Evolutionary conservation across 2,329 filamentous ascomycete species (phyloP).

Genomic region (Canariomyces notabilis): DNA sequence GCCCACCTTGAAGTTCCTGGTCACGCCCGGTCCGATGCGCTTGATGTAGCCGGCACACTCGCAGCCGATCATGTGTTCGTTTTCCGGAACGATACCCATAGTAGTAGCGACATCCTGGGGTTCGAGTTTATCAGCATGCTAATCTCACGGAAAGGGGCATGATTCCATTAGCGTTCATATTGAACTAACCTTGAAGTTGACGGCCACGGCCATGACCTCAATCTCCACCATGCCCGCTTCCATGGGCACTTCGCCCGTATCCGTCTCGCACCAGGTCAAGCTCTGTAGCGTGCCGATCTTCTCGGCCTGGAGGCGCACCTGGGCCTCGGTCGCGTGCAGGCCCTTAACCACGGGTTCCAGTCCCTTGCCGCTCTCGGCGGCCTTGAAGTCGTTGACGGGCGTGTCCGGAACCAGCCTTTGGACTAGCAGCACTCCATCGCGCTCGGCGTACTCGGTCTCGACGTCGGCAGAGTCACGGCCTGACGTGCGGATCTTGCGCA

Average conservation of each 20-base stretch:
- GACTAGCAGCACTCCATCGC: conserved; percentile 25
- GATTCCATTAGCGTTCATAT: too few species aligned
- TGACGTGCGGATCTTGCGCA: conserved; percentile 6
- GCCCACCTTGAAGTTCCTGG: conserved; percentile 5
- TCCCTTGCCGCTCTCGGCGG: conserved; percentile 4
- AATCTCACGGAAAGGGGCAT: too few species aligned
- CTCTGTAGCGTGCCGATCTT: conserved; percentile 25
- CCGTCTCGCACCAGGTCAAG: conserved; percentile 8
- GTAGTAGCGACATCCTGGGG: conserved; percentile 14
- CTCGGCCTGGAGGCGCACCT: conserved; percentile 16
- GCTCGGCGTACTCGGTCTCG: conserved; percentile 29
- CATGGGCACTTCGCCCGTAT: conserved; percentile 7
- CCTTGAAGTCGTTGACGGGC: conserved; percentile 21
- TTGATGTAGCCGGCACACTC: conserved; percentile 15
- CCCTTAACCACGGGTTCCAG: conserved; percentile 8
- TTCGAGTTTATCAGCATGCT: too few species aligned
- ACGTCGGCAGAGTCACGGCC: background rate
- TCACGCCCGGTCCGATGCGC: conserved; percentile 10
- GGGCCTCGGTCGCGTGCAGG: conserved; percentile 13
- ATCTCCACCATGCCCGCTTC: conserved; percentile 30
- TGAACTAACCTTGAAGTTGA: conserved; percentile 31
- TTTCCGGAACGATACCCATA: conserved; percentile 18
- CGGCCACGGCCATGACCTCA: conserved; percentile 29
- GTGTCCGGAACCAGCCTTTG: conserved; percentile 27
- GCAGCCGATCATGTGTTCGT: conserved; percentile 8